Evolutionary conservation across 768 basidiomycete species (phyloP), one percentile per base, ranked within the genome.

Genomic region (Suillus luteus): DNA sequence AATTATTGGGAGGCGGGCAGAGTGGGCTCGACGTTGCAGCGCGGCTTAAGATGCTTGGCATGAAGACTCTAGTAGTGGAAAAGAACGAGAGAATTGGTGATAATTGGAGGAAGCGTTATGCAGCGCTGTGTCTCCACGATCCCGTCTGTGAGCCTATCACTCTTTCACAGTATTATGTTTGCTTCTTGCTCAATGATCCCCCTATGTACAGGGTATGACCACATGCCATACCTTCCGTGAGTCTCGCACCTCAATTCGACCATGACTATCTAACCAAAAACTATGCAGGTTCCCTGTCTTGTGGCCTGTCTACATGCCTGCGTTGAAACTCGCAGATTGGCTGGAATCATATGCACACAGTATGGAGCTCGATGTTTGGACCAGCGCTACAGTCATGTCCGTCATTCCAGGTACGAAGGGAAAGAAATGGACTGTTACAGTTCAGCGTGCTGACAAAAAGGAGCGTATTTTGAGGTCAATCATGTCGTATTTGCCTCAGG

Each of bases 331-430:
- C 17, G 89, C 87, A 0, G 83, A 86, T 64, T 90, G 87, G 86
- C 79, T 91, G 3, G 89, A 90, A 73, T 78, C 73, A 62, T 90
- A 89, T 69, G 86, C 85, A 1, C 79, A 84, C 12, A 69, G 79
- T 2, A 72, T 90, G 62, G 89, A 89, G 64, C 75, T 90, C 61
- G 85, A 88, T 67, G 81, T 86, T 6, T 89, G 88, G 88, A 85
- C 82, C n/a, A 83, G 80, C 0, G 78, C 83, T 0, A 70, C 66
- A 2, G 80, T 72, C 22, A 9, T 62, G 11, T 67, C 70, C 1
- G 70, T 77, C 19, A 61, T 63, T 57, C 71, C 70, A 19, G 80
- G 79, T 7, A 64, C 71, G 1, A 74, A 68, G 10, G 79, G 78
- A 33, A 73, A 70, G 35, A 76, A 73, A 54, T 87, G 84, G 84